Evolutionary conservation across 1,284 basidiomycete species (phyloP), one percentile per base, ranked within the genome.

Genomic region (Entoloma clypeatum): DNA sequence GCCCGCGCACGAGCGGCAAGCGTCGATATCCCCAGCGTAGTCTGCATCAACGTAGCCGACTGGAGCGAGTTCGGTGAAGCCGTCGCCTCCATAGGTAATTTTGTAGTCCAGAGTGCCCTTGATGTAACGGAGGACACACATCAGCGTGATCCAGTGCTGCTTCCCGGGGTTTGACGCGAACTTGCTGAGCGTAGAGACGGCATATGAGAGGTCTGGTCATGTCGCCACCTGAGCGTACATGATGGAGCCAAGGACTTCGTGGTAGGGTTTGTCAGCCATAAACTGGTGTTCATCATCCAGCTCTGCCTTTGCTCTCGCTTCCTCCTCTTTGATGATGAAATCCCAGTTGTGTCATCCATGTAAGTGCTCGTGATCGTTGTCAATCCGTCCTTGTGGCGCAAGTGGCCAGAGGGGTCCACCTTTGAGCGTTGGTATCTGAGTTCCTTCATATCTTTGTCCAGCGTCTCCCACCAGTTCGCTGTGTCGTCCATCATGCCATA

Each of bases 41-140:
- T 35, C 33, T 7, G 33, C 33, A 22, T 72, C 68, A 1, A 55
- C 54, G 43, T 59, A 72, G 2, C 59, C 61, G 10, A 53, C 41
- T 2, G 53, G 52, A 11, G 51, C 41, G 8, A 65, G 21, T 5
- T 35, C 27, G 37, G 23, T n/a, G n/a, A n/a, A 9, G 23, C 43
- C 8, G 43, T 42, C 49, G 8, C 33, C 37, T 25, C 19, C 9
- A 25, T 59, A 64, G 3, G 53, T 58, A 5, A 65, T 38, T 3
- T 45, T 45, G 14, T 52, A 48, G 23, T 56, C 48, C 0, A 52
- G n/a, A 0, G 62, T 64, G 0, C 51, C 52, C 13, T 54, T 53
- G 8, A 68, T 40, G 42, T 68, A 69, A 2, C 49, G 39, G 0
- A 66, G 33, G 2, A 62, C 46, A 23, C 61, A 58, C 11, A 58